Evolutionary conservation across 306 rosid species (phyloP).

Genomic region (Malus orientalis): DNA sequence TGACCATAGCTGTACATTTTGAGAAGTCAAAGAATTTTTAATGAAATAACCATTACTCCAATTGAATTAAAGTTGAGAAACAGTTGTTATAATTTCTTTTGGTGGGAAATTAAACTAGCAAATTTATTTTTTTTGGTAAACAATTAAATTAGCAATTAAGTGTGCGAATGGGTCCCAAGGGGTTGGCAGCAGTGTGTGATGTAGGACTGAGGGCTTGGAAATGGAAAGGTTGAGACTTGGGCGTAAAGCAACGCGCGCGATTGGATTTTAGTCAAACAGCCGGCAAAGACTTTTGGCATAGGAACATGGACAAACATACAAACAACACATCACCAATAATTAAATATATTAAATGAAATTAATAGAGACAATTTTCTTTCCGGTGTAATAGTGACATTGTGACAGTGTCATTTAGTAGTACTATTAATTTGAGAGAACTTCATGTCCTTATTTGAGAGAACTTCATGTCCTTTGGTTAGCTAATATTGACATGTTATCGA

Average conservation of each 20-base stretch:
- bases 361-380: too few relatives aligned
- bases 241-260: not conserved
- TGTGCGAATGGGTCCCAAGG: not conserved
- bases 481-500: too few relatives aligned
- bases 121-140: too few relatives aligned
- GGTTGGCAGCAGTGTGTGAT: too few relatives aligned
- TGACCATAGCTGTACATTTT: fast-evolving
- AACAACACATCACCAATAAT: not conserved
- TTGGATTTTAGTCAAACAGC: not conserved
- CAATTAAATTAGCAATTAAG: not conserved
- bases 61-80: fast-evolving
- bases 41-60: fast-evolving
- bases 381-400: too few relatives aligned
- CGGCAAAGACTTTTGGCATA: not conserved
- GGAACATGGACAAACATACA: not conserved
- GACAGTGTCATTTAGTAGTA: too few relatives aligned
- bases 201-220: not conserved
- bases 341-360: too few relatives aligned
- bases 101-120: not conserved
- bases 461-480: too few relatives aligned
- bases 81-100: fast-evolving
- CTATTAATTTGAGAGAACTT: too few relatives aligned
- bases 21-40: too few relatives aligned
- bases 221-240: not conserved
- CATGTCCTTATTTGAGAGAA: too few relatives aligned